Base-by-base conservation (phyloP, 139 green algal species). In the Dunaliella primolecta region DNA sequence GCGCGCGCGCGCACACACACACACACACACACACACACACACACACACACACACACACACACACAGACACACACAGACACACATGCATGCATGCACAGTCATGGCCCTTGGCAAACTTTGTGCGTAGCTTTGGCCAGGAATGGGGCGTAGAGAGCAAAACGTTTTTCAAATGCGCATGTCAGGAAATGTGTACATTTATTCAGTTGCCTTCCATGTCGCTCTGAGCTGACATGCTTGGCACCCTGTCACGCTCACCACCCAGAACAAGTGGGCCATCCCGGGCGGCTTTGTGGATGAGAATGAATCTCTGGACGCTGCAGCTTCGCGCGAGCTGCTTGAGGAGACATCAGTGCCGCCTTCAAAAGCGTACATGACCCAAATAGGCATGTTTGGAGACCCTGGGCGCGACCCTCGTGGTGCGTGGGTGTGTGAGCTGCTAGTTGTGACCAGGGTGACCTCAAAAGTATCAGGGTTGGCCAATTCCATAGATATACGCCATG, bases 201-300 rank as follows among this genome's bases (percentile, higher is more conserved):
- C 23, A 78, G 72, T 20, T 78, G 72, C 20, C 72, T 35, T 31
- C 72, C 32, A 29, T 46, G 32, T 2, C 29, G 32, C 11, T 3
- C 21, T 3, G 75, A 31, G 3, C 75, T 25, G 70, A 27, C 74
- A n/a, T 15, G 36, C 72, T 36, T 29, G 36, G 29, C 1, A 3
- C 24, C 31, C 35, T 81, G n/a, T 57, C 3, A 3, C 31, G 20
- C 71, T 78, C 15, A 29, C 21, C 71, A 24, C 20, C 20, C 86
- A 94, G 90, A 93, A 90, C 21, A 75, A 84, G 35, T 98, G 94
- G 94, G 95, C 95, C 21, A 89, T 98, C 3, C 95, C 95, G 2
- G 95, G 95, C 3, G 95, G 95, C 0, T 98, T 98, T 91, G 95
- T 98, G 2, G 92, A 98, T 57, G 90, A 96, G 55, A 86, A 89